phyloP scores from a whole-genome alignment of 805 yeast species.

The Tetrapisispora namnaoensis region DNA sequence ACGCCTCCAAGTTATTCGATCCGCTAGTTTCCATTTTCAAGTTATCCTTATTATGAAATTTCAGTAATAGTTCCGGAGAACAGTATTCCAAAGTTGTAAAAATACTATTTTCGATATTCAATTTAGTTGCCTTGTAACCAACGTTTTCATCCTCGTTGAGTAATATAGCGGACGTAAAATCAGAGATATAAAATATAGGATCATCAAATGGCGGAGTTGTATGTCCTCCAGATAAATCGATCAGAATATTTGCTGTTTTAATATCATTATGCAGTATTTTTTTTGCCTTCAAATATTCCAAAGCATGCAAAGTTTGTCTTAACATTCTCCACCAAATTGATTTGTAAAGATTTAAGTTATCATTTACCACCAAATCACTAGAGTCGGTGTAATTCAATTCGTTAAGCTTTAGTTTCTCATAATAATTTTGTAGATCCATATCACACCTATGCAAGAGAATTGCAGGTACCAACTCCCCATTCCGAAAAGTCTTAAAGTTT shows the following conservation, averaged over 20 bases:
- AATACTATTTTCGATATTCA: conserved; percentile 1
- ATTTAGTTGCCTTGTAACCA: no score
- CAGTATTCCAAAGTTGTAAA: conserved; percentile 16
- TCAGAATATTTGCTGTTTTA: conserved; percentile 15
- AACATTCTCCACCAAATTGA: conserved; percentile 9
- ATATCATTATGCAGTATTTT: conserved; percentile 16
- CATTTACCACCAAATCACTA: not conserved
- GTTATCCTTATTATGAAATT: not conserved
- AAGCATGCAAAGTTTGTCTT: conserved; percentile 5
- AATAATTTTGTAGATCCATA: conserved; percentile 9
- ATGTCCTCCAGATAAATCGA: conserved; percentile 1
- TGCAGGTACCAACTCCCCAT: conserved; percentile 8
- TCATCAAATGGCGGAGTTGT: no score
- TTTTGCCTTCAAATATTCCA: conserved; percentile 6
- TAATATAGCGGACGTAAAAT: conserved; percentile 11
- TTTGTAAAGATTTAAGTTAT: not conserved
- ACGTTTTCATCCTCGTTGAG: not conserved
- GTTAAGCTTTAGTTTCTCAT: not conserved
- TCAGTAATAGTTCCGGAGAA: conserved; percentile 10
- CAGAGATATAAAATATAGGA: conserved; percentile 10
- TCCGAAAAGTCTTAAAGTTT: conserved; percentile 5
- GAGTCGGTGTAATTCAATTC: not conserved
- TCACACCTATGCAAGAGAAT: conserved; percentile 8
- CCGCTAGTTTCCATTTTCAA: not conserved
- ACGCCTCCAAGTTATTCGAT: not conserved